phyloP scores from a whole-genome alignment of 2,329 filamentous ascomycete species.

The Nannizziopsis barbatae region DNA sequence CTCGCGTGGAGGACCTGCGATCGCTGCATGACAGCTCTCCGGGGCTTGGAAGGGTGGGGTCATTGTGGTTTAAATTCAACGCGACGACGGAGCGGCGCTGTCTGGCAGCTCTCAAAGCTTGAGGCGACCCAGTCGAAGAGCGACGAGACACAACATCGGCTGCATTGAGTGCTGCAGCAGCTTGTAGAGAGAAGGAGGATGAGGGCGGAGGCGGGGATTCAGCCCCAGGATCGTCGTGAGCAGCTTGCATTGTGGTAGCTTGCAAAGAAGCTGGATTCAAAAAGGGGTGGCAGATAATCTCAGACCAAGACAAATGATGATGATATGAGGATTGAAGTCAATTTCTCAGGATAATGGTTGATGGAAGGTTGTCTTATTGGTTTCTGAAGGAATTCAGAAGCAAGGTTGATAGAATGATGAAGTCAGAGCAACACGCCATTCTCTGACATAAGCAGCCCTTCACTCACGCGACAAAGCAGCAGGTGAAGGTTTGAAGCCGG shows the following conservation, averaged over 20 bases:
- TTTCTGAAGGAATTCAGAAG: too few species aligned
- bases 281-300: too few species aligned
- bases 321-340: too few species aligned
- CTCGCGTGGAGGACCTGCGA: conserved; percentile 27
- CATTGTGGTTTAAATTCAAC: conserved; percentile 32
- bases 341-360: too few species aligned
- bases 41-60: conserved; percentile 26
- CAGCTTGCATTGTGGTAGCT: conserved; percentile 22
- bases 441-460: too few species aligned
- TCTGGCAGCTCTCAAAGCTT: conserved; percentile 24
- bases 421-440: too few species aligned
- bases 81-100: conserved; percentile 34
- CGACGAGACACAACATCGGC: conserved; percentile 49
- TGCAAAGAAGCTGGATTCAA: conserved; percentile 15
- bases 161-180: conserved; percentile 66
- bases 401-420: too few species aligned
- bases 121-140: conserved; percentile 29
- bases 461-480: too few species aligned
- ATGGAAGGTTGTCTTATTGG: too few species aligned
- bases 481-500: too few species aligned
- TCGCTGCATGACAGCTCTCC: conserved; percentile 32
- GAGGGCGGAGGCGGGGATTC: conserved; percentile 53
- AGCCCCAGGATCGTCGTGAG: conserved; percentile 34
- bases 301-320: too few species aligned
- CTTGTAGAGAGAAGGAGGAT: conserved; percentile 60